Conservation (phyloP, 106 monocot genomes). For the Ottelia alismoides region DNA sequence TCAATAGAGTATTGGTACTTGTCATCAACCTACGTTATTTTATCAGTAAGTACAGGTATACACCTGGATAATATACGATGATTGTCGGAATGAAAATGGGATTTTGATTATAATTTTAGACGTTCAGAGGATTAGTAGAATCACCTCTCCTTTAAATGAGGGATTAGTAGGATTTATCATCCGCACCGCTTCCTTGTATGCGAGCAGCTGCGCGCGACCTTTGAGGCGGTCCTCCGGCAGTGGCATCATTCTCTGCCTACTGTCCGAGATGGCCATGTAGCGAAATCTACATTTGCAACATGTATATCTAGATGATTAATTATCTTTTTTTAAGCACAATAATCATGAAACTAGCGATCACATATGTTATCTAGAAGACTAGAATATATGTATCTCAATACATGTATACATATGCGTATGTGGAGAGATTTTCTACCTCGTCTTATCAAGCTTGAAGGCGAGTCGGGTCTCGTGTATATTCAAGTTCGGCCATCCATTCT, state of each 20-base stretch:
- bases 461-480: slow-evolving; percentile 7
- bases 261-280: no score
- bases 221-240: slow-evolving; percentile 6
- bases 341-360: no score
- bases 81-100: not conserved
- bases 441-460: slow-evolving; percentile 6
- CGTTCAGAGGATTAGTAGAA: no score
- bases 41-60: not conserved
- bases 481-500: slow-evolving; percentile 8
- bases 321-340: no score
- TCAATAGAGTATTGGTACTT: slow-evolving; percentile 18
- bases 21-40: slow-evolving; percentile 18
- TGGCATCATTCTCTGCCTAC: slow-evolving; percentile 16
- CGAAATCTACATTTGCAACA: no score
- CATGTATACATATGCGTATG: no score
- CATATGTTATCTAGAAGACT: no score
- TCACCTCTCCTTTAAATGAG: slow-evolving; percentile 15
- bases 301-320: no score
- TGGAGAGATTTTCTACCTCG: slow-evolving; percentile 3
- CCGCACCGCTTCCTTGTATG: slow-evolving; percentile 13
- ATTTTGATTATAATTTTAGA: no score
- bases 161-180: slow-evolving; percentile 6
- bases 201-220: not conserved
- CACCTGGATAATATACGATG: not conserved
- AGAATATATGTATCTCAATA: no score